A percentile compares a stretch with the other conserved stretches of the same genome.
Conservation (phyloP, 1,284 basidiomycete species). For the Golubevia sp. region DNA sequence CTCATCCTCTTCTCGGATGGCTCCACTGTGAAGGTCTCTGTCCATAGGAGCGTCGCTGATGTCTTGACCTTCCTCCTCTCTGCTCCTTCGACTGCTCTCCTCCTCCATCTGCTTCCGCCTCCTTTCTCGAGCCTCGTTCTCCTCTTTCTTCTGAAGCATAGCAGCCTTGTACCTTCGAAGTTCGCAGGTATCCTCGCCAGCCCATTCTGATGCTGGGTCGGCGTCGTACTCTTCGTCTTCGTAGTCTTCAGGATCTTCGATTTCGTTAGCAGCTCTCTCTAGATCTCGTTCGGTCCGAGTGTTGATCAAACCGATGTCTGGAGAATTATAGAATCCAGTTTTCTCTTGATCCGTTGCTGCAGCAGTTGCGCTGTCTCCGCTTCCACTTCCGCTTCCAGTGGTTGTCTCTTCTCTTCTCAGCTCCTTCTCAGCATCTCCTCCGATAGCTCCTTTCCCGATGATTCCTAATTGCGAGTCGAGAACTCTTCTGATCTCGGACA, state of each 20-base stretch:
- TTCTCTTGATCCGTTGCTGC: conserved; percentile 13
- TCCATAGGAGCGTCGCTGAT: conserved; percentile 41
- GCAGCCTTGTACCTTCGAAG: conserved; percentile 32
- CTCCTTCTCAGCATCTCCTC: conserved; percentile 41
- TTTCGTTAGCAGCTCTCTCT: conserved; percentile 31
- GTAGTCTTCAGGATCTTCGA: conserved; percentile 42
- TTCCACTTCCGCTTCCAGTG: conserved; percentile 6
- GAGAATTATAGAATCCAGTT: conserved; percentile 12
- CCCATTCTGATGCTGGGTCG: conserved; percentile 45
- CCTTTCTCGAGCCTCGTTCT: conserved; percentile 7
- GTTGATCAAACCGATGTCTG: conserved; percentile 28
- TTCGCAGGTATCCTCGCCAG: conserved; percentile 51
- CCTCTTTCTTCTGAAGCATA: conserved; percentile 16
- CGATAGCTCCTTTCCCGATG: conserved; percentile 45
- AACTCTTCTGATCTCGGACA: conserved; percentile 22
- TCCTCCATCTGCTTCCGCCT: conserved; percentile 7
- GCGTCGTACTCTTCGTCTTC: conserved; percentile 27
- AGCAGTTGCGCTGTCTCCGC: not conserved
- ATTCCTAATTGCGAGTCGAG: conserved; percentile 35
- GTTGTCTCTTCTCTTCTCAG: conserved; percentile 19
- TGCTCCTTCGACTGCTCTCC: not conserved
- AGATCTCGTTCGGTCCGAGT: conserved; percentile 32
- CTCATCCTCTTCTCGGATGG: conserved; percentile 20
- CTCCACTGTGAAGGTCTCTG: conserved; percentile 26
- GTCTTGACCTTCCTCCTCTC: conserved; percentile 21